Evolutionary conservation across 2,329 filamentous ascomycete species (phyloP).

Genomic region (Alternaria atra): DNA sequence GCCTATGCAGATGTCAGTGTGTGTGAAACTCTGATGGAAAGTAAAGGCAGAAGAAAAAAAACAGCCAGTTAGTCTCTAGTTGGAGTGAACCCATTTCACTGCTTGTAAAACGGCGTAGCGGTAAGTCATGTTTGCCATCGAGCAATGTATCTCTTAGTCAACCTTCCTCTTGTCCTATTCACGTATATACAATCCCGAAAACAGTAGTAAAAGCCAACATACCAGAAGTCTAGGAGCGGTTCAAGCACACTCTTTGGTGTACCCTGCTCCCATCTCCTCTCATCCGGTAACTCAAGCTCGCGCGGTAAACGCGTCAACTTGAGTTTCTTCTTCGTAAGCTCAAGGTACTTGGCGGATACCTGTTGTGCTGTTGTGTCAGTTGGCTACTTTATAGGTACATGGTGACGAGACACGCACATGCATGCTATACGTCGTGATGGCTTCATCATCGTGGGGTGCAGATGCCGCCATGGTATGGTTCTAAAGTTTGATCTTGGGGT

Average conservation of each 20-base stretch:
- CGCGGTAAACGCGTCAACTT: constrained; percentile 72
- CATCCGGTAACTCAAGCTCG: constrained; percentile 61
- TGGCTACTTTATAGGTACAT: no score
- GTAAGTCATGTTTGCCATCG: neutral
- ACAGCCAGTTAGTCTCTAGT: neutral
- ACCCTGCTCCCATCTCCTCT: constrained; percentile 62
- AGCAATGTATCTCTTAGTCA: neutral
- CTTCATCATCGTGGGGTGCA: constrained; percentile 23
- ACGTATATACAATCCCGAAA: no score
- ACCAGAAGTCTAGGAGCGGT: constrained; percentile 71
- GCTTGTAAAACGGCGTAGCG: neutral
- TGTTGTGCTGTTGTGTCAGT: constrained; percentile 36
- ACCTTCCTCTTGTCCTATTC: no score
- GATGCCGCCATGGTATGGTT: constrained; percentile 8
- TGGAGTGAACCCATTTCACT: neutral
- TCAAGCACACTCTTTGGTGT: constrained; percentile 70
- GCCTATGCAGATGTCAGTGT: constrained; percentile 49
- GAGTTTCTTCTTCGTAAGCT: constrained; percentile 72
- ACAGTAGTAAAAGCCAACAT: constrained; percentile 33
- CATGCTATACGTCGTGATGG: constrained; percentile 45
- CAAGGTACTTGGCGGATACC: constrained; percentile 73
- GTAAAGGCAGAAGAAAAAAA: neutral
- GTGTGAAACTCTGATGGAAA: neutral
- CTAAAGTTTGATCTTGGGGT: neutral
- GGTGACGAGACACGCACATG: constrained; percentile 33